Percentiles rank a stretch among this genome's conserved stretches.
phyloP scores from a whole-genome alignment of 208 protist species.

The Hexamita inflata region DNA sequence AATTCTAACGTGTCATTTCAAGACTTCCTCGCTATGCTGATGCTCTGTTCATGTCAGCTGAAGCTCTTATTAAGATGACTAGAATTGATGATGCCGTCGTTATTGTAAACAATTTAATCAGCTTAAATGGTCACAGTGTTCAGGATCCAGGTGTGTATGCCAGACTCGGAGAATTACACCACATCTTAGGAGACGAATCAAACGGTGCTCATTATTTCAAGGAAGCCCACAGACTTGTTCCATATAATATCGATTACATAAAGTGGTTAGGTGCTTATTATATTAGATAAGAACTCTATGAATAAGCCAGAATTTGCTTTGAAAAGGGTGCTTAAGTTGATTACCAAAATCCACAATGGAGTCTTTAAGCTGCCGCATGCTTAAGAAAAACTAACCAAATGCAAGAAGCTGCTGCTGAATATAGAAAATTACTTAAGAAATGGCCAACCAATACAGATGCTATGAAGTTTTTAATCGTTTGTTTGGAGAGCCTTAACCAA shows the following conservation, averaged over 20 bases:
- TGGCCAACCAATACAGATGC: slow-evolving; percentile 3
- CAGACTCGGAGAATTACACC: slow-evolving; percentile 14
- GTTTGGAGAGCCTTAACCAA: not conserved
- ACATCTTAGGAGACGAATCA: not conserved
- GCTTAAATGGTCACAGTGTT: not conserved
- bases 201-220: slow-evolving; percentile 23
- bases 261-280: slow-evolving; percentile 18
- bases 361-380: slow-evolving; percentile 8
- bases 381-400: slow-evolving; percentile 21
- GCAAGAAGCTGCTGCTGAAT: not conserved
- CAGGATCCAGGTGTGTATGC: slow-evolving; percentile 1
- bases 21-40: slow-evolving; percentile 6
- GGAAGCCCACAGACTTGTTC: slow-evolving; percentile 20
- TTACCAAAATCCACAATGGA: not conserved
- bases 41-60: slow-evolving; percentile 14
- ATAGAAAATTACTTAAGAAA: not conserved
- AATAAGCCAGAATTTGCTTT: slow-evolving; percentile 15
- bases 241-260: not conserved
- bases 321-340: slow-evolving; percentile 8
- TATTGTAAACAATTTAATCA: not conserved
- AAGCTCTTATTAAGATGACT: not conserved
- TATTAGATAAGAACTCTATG: slow-evolving; percentile 21
- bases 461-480: not conserved
- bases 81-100: slow-evolving; percentile 9
- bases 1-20: not conserved